Percentiles rank a stretch among this genome's conserved stretches.
phyloP scores from a whole-genome alignment of 2,329 filamentous ascomycete genomes.

The Sclerotinia trifoliorum region DNA sequence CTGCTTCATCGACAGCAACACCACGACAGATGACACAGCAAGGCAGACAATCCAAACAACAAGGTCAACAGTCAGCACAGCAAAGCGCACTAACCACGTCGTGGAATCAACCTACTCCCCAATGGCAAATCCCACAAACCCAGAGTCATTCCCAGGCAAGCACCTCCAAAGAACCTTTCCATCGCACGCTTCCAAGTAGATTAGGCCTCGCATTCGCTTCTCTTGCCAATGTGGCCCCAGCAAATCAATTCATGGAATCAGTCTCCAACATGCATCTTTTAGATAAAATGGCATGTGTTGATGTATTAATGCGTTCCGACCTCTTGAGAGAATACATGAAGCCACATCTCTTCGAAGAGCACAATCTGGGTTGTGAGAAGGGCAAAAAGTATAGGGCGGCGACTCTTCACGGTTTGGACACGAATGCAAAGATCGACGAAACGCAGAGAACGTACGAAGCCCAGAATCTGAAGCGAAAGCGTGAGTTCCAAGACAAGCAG shows the following conservation, averaged over 20 bases:
- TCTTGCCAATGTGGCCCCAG: neutral
- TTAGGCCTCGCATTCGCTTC: neutral
- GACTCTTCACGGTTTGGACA: neutral
- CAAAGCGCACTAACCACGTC: neutral
- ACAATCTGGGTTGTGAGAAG: neutral
- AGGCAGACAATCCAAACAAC: neutral
- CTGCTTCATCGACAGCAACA: neutral
- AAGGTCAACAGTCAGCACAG: neutral
- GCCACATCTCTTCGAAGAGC: neutral
- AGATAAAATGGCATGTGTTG: neutral
- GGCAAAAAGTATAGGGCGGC: neutral
- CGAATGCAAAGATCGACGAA: neutral
- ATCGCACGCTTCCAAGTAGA: neutral
- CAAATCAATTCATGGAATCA: conserved; percentile 2
- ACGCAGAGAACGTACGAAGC: neutral
- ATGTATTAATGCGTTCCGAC: neutral
- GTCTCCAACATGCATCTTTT: neutral
- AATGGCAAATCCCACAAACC: neutral
- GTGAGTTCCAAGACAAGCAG: neutral
- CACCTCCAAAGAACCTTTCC: neutral
- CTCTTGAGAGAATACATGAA: conserved; percentile 4
- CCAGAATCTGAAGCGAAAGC: neutral
- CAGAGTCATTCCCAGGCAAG: neutral
- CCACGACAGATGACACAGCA: neutral
- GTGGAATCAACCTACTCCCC: neutral